Base-by-base conservation (phyloP, 73 alveolate species). In the Tetrahymena malaccensis region DNA sequence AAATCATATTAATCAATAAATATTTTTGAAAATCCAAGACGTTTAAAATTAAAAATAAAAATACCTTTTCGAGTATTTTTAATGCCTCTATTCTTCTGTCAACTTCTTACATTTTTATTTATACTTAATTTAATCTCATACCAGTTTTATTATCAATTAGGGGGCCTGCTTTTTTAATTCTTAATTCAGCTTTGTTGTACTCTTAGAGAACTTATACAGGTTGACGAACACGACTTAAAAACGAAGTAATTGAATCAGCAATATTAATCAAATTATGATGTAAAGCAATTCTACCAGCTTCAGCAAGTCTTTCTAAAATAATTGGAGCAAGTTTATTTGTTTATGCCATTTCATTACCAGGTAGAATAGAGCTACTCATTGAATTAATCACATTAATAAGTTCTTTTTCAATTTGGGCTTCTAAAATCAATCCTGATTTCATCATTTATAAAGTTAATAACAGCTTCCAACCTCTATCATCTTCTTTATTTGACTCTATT, bases 361-460 rank as follows among this genome's bases (percentile, higher is more conserved):
- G 97, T 12, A 98, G 94, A 85, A 98, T 97, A 55, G 99, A 99
- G 34, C 99, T 99, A 40, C 99, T 96, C 57, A 99, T 94, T 56
- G 99, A 97, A 85, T 99, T 98, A 96, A 99, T 97, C 57, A 98
- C 94, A 84, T 99, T 97, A 10, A 97, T 98, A 22, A 99, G 99
- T 96, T 99, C 99, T 96, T 99, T 99, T 96, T 99, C 99, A 44
- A 99, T 98, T 96, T 98, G 98, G 43, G 98, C 98, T 94, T 99
- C 99, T 44, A 99, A 99, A 55, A 99, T 97, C 15, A 98, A 97
- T 16, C 99, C 99, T 93, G 99, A 98, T 97, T 98, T 98, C 94
- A 99, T 98, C 37, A 98, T 98, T 96, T 99, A 98, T 44, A 98
- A 93, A 35, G 98, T 98, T 94, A 97, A 97, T 40, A 99, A 95